These are phyloP conservation scores for Brassica nigra DNA, from an alignment of 345 rosid genomes.

Conservation along the genomic window DNA sequence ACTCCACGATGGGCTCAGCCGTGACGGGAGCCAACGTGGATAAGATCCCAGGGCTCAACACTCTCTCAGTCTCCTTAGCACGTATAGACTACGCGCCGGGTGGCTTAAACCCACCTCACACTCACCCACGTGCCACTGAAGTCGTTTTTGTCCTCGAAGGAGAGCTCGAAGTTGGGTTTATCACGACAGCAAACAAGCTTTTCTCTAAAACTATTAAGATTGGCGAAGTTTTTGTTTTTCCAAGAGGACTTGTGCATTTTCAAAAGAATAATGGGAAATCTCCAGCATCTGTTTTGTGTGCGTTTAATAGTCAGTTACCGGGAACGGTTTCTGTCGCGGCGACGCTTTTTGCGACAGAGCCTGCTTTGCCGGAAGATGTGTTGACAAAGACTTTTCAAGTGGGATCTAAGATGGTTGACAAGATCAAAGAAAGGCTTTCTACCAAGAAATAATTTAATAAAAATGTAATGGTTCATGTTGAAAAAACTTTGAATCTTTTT, in stretches of 20 bases:
- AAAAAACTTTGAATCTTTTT: not conserved
- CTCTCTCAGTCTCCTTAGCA: slow-evolving; percentile 59
- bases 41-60: slow-evolving; percentile 67
- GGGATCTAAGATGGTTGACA: slow-evolving; percentile 57
- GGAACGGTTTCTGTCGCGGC: slow-evolving; percentile 57
- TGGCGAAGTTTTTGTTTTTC: slow-evolving; percentile 64
- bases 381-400: slow-evolving; percentile 65
- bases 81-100: slow-evolving; percentile 59
- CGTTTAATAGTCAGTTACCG: slow-evolving; percentile 67
- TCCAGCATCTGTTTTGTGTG: slow-evolving; percentile 49
- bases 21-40: slow-evolving; percentile 61
- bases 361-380: slow-evolving; percentile 59
- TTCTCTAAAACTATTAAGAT: slow-evolving; percentile 50
- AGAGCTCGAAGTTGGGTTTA: slow-evolving; percentile 62
- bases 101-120: slow-evolving; percentile 69
- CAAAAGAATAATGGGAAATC: slow-evolving; percentile 60
- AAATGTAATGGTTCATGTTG: not conserved
- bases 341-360: slow-evolving; percentile 49
- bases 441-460: slow-evolving; percentile 44
- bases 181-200: slow-evolving; percentile 62
- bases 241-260: slow-evolving; percentile 66
- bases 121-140: slow-evolving; percentile 74
- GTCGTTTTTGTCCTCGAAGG: slow-evolving; percentile 63
- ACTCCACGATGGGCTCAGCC: slow-evolving; percentile 54
- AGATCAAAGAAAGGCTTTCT: slow-evolving; percentile 57